Conservation (phyloP, 2,329 filamentous ascomycete species). For the Penicillium fuscoglaucum region DNA sequence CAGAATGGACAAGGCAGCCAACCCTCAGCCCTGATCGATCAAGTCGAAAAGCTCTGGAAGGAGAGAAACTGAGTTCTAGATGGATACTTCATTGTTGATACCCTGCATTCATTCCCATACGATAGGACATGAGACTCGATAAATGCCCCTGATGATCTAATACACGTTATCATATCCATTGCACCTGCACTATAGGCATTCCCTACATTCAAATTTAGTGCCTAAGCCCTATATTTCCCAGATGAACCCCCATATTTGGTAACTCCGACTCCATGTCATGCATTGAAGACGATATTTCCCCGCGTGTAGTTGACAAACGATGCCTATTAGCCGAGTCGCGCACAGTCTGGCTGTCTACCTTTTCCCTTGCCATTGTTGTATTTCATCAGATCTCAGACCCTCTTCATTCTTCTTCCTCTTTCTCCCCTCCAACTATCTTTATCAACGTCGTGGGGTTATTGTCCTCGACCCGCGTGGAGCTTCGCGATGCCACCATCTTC, state of each 20-base stretch:
- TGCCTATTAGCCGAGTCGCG: background rate
- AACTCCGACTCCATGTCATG: background rate
- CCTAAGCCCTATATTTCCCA: background rate
- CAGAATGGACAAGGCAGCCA: constrained; percentile 56
- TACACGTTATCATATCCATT: background rate
- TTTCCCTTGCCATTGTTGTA: background rate
- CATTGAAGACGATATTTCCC: background rate
- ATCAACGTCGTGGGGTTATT: background rate
- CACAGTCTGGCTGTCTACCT: background rate
- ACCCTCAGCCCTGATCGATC: constrained; percentile 66
- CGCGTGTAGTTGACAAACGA: background rate
- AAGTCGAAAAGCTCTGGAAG: constrained; percentile 70
- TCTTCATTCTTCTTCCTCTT: background rate
- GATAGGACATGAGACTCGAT: constrained; percentile 5
- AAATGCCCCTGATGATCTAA: background rate
- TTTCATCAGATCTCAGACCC: background rate
- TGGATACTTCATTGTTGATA: background rate
- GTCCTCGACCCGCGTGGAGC: background rate
- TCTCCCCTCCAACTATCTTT: too few relatives aligned
- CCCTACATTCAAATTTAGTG: too few relatives aligned
- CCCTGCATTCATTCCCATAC: background rate
- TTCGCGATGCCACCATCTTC: background rate
- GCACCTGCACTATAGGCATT: background rate
- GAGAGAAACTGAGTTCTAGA: constrained; percentile 24
- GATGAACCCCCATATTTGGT: background rate